Evolutionary conservation across 768 basidiomycete species (phyloP).

Genomic region (Leccinum sublutescens): DNA sequence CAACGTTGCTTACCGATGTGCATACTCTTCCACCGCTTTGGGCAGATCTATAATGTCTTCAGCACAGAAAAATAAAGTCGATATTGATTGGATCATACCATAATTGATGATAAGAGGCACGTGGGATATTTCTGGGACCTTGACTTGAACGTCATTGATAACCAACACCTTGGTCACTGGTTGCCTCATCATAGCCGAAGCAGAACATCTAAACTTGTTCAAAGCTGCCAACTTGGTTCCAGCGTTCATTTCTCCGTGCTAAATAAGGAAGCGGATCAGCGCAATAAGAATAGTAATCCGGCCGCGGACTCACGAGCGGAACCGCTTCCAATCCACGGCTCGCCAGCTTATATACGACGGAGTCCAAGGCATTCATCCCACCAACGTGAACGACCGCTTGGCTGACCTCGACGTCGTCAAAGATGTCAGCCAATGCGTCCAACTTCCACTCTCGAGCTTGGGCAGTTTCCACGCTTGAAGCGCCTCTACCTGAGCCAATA

Average conservation of each 20-base stretch:
- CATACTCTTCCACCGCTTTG: slow-evolving; percentile 96
- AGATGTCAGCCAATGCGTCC: slow-evolving; percentile 85
- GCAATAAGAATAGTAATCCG: not conserved
- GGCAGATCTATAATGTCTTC: slow-evolving; percentile 62
- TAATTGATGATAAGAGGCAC: slow-evolving; percentile 96
- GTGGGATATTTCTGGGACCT: slow-evolving; percentile 84
- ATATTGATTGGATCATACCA: slow-evolving; percentile 43
- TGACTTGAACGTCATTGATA: slow-evolving; percentile 91
- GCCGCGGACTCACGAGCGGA: slow-evolving; percentile 65
- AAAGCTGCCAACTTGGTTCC: slow-evolving; percentile 77
- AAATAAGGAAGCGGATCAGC: slow-evolving; percentile 14
- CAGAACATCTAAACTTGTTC: slow-evolving; percentile 73
- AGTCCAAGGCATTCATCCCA: slow-evolving; percentile 81
- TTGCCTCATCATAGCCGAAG: slow-evolving; percentile 60
- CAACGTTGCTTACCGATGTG: slow-evolving; percentile 67
- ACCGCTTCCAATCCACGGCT: slow-evolving; percentile 85
- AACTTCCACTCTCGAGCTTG: slow-evolving; percentile 94
- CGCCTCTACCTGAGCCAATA: slow-evolving; percentile 88
- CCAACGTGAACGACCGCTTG: slow-evolving; percentile 89
- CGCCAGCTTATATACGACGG: slow-evolving; percentile 87
- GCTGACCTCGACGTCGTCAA: slow-evolving; percentile 79
- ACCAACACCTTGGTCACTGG: slow-evolving; percentile 75
- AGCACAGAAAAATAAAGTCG: slow-evolving; percentile 3
- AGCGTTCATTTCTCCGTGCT: slow-evolving; percentile 94
- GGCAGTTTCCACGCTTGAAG: slow-evolving; percentile 76